Evolutionary conservation across 169 alveolate species (phyloP).

Genomic region (Cryptosporidium meleagridis): DNA sequence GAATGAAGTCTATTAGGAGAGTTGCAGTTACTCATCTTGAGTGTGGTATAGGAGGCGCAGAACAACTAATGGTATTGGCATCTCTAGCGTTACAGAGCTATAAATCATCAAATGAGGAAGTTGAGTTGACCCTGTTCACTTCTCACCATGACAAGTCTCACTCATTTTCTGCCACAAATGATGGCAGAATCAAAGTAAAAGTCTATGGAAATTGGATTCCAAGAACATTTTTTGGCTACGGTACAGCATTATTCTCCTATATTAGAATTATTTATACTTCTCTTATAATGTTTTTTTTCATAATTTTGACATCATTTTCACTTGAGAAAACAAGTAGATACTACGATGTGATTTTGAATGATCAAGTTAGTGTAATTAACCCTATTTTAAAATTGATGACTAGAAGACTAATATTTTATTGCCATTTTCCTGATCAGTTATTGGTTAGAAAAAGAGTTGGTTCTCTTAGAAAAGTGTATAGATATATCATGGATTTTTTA

Average conservation of each 20-base stretch:
- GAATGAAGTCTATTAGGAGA: constrained; percentile 33
- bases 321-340: constrained; percentile 77
- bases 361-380: constrained; percentile 82
- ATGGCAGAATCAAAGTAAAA: constrained; percentile 85
- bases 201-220: constrained; percentile 88
- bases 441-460: constrained; percentile 64
- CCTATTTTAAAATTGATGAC: constrained; percentile 82
- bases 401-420: constrained; percentile 87
- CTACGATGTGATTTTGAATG: constrained; percentile 88
- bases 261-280: constrained; percentile 88
- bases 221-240: constrained; percentile 77
- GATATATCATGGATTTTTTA: constrained; percentile 39
- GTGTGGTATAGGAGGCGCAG: constrained; percentile 95
- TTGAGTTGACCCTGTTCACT: constrained; percentile 86
- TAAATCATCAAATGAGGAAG: constrained; percentile 5
- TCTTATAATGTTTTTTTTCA: constrained; percentile 83
- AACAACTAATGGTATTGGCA: constrained; percentile 89
- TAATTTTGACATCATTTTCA: not conserved
- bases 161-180: constrained; percentile 87
- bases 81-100: constrained; percentile 88
- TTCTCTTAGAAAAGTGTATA: constrained; percentile 15
- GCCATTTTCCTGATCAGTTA: constrained; percentile 93
- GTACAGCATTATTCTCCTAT: constrained; percentile 87
- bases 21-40: constrained; percentile 94
- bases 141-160: constrained; percentile 88